These are phyloP conservation scores for Coemansia sp. DNA, from an alignment of 192 early-diverging fungal genomes.

Conservation along the genomic window DNA sequence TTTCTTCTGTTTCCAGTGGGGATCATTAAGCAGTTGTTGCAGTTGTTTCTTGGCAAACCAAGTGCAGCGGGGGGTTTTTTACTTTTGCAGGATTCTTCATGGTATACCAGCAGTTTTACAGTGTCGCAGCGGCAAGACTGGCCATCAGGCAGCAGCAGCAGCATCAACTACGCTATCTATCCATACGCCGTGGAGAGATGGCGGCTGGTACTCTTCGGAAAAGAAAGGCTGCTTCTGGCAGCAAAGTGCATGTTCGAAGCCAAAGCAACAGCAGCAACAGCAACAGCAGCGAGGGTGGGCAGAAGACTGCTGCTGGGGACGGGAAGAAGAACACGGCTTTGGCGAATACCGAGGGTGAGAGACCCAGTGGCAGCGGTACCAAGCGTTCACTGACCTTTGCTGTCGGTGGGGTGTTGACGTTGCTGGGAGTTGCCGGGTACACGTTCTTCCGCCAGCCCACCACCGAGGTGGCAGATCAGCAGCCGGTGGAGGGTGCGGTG, in stretches of 20 bases:
- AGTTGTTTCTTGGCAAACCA: too few relatives aligned
- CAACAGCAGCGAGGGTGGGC: neutral
- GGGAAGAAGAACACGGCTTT: neutral
- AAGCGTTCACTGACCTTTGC: slow-evolving; percentile 41
- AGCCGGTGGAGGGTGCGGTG: neutral
- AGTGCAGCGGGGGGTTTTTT: too few relatives aligned
- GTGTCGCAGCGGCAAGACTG: too few relatives aligned
- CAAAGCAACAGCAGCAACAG: neutral
- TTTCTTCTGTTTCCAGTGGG: neutral
- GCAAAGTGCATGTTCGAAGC: too few relatives aligned
- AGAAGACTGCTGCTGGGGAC: neutral
- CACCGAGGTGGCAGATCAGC: neutral
- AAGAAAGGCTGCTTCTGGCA: neutral
- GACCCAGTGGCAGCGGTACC: neutral
- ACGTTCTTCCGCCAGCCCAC: slow-evolving; percentile 22
- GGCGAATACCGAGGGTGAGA: neutral
- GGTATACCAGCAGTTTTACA: too few relatives aligned
- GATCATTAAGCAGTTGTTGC: too few relatives aligned
- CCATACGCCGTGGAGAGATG: neutral
- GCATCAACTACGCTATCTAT: too few relatives aligned
- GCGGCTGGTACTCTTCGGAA: neutral
- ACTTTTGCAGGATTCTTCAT: too few relatives aligned
- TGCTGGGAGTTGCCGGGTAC: slow-evolving; percentile 33
- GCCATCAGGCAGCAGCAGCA: too few relatives aligned
- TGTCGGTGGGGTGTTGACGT: slow-evolving; percentile 29